phyloP scores from a whole-genome alignment of 305 asterid genomes.

The Solanum aculeatissimum region DNA sequence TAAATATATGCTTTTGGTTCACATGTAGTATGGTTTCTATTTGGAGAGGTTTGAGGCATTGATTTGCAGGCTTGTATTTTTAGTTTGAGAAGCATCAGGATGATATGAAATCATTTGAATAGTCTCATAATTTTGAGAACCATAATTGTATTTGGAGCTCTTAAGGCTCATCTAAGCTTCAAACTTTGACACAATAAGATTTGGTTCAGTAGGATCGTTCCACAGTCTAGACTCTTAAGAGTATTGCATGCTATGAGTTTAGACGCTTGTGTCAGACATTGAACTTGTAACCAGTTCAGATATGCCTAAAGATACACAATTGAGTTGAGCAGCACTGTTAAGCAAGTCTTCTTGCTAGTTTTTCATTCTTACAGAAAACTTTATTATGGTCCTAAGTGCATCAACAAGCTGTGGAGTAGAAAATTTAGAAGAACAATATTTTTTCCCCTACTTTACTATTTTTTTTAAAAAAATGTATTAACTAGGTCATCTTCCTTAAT shows the following conservation, averaged over 20 bases:
- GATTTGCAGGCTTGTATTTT: neutral
- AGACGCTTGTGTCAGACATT: neutral
- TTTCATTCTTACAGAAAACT: neutral
- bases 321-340: neutral
- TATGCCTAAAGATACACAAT: neutral
- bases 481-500: neutral
- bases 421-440: neutral
- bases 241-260: neutral
- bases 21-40: neutral
- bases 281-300: neutral
- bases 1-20: neutral
- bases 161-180: neutral
- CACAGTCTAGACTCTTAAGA: neutral
- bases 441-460: neutral
- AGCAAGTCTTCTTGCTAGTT: neutral
- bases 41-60: neutral
- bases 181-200: neutral
- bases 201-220: neutral
- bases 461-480: neutral
- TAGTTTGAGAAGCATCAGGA: neutral
- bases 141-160: neutral
- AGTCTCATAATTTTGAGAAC: neutral
- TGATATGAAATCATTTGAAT: neutral
- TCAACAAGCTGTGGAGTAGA: neutral
- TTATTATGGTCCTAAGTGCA: neutral